These are phyloP conservation scores for Mycosphaerella arachidis DNA, from an alignment of 2,329 filamentous ascomycete species.

Conservation along the genomic window DNA sequence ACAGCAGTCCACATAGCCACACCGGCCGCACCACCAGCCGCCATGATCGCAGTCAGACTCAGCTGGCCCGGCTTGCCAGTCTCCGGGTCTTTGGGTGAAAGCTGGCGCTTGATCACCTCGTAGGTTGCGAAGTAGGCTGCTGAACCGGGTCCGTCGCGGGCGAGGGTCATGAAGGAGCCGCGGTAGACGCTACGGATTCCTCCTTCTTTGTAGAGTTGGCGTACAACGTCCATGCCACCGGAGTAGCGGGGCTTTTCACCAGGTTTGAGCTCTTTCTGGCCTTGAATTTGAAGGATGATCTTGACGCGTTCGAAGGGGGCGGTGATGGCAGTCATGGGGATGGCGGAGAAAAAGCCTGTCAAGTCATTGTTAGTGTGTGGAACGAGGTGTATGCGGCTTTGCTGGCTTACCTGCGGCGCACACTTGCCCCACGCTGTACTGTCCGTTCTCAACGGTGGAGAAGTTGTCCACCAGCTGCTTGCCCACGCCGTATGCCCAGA, in stretches of 20 bases:
- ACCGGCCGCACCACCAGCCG: slow-evolving; percentile 83
- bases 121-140: slow-evolving; percentile 97
- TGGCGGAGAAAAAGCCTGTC: slow-evolving; percentile 86
- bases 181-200: slow-evolving; percentile 90
- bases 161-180: slow-evolving; percentile 83
- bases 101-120: slow-evolving; percentile 82
- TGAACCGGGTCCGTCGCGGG: slow-evolving; percentile 85
- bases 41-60: slow-evolving; percentile 75
- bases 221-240: slow-evolving; percentile 83
- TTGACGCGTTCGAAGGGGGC: slow-evolving; percentile 98
- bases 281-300: slow-evolving; percentile 95
- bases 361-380: not conserved
- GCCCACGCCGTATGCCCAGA: slow-evolving; percentile 89
- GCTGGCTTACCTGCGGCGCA: slow-evolving; percentile 57
- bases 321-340: slow-evolving; percentile 97
- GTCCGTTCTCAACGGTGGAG: slow-evolving; percentile 61
- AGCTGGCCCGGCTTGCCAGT: slow-evolving; percentile 70
- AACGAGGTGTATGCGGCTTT: not conserved
- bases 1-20: slow-evolving; percentile 99
- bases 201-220: slow-evolving; percentile 87
- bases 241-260: slow-evolving; percentile 91
- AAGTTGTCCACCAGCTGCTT: slow-evolving; percentile 75
- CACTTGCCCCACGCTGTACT: slow-evolving; percentile 79
- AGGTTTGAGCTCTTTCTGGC: slow-evolving; percentile 76
- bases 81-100: slow-evolving; percentile 76